Conservation (phyloP, 2,329 filamentous ascomycete genomes). For the Stachybotrys elegans region DNA sequence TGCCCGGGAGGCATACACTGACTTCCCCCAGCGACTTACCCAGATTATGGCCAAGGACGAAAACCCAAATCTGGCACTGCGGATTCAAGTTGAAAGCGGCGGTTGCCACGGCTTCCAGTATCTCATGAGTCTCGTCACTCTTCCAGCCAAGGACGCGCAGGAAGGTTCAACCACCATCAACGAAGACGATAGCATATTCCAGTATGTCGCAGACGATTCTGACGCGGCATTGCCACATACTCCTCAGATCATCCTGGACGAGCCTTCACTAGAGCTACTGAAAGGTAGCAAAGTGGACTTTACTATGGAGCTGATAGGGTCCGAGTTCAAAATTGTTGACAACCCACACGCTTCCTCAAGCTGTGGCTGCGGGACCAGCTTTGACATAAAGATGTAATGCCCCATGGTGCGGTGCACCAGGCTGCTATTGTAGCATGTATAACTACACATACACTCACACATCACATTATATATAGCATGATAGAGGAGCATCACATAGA, state of each 20-base stretch:
- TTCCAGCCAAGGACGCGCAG: conserved; percentile 37
- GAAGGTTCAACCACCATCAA: conserved; percentile 33
- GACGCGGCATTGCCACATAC: conserved; percentile 18
- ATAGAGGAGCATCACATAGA: not conserved
- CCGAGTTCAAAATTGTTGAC: conserved; percentile 92
- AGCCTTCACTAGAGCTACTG: conserved; percentile 78
- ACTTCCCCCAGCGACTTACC: conserved; percentile 55
- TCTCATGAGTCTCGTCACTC: conserved; percentile 75
- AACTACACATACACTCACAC: conserved; percentile 8
- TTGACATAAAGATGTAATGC: conserved; percentile 73
- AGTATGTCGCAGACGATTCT: conserved; percentile 53
- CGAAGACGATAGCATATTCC: conserved; percentile 86
- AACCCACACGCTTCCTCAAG: conserved; percentile 90
- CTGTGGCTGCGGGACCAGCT: conserved; percentile 96
- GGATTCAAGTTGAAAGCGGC: conserved; percentile 86
- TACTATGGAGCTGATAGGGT: conserved; percentile 84
- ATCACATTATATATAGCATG: conserved; percentile 2
- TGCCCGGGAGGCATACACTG: conserved; percentile 4
- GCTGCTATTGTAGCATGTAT: not conserved
- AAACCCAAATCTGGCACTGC: conserved; percentile 80
- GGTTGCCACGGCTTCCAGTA: conserved; percentile 99
- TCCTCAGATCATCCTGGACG: conserved; percentile 85
- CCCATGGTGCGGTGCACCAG: too few species aligned
- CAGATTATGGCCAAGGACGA: conserved; percentile 68
- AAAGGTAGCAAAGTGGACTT: conserved; percentile 96